A percentile compares a stretch with the other conserved stretches of the same genome.
These are phyloP conservation scores for Zychaea mexicana DNA, from an alignment of 371 early-diverging fungal genomes.

Conservation along the genomic window DNA sequence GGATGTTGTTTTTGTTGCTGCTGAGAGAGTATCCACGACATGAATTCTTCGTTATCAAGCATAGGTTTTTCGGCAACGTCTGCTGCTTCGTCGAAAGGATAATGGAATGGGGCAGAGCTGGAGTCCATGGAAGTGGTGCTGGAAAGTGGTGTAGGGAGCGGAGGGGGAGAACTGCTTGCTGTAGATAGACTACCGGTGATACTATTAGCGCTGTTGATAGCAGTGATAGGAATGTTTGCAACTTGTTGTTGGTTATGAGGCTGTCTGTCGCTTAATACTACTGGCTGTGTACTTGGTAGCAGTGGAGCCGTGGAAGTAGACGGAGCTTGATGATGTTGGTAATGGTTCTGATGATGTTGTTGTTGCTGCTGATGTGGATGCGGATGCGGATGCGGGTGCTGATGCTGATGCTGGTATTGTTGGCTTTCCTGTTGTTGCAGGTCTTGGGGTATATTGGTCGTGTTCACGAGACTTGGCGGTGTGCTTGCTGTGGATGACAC, in stretches of 20 bases:
- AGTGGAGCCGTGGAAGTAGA: neutral
- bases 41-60: neutral
- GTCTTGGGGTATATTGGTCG: neutral
- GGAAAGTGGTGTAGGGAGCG: neutral
- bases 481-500: neutral
- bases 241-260: neutral
- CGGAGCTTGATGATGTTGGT: neutral
- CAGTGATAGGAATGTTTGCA: neutral
- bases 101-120: neutral
- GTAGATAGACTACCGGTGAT: neutral
- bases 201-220: neutral
- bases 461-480: neutral
- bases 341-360: neutral
- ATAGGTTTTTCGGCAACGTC: neutral
- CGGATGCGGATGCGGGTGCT: neutral
- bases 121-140: neutral
- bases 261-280: neutral
- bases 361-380: neutral
- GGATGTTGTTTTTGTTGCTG: neutral
- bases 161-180: neutral
- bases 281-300: neutral
- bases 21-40: neutral
- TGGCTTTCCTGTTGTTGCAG: neutral
- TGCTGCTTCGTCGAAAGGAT: neutral
- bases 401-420: neutral